Conservation (phyloP, 768 basidiomycete genomes). For the Psilocybe cyanescens region DNA sequence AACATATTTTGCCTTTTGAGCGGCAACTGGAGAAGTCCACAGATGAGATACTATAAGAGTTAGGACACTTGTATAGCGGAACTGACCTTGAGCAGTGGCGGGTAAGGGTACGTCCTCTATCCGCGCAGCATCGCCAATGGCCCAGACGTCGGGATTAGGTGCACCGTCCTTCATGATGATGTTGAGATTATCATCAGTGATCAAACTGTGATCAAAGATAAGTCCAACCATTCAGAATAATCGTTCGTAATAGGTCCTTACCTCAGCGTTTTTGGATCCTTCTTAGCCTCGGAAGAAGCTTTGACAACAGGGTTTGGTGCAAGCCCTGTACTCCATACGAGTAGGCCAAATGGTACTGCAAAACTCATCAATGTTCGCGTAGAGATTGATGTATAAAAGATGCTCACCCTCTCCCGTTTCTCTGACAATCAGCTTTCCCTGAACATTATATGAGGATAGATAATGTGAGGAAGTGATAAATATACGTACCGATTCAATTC, state of each 20-base stretch:
- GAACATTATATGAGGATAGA: not conserved
- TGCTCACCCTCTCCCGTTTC: constrained; percentile 69
- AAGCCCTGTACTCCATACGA: constrained; percentile 89
- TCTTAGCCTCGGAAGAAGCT: constrained; percentile 59
- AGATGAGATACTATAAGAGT: not conserved
- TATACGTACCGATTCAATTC: constrained; percentile 56
- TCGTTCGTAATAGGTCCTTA: constrained; percentile 22
- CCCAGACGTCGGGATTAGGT: constrained; percentile 73
- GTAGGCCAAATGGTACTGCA: constrained; percentile 77
- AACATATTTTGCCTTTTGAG: constrained; percentile 75
- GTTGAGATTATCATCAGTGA: constrained; percentile 63
- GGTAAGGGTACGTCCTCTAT: constrained; percentile 65
- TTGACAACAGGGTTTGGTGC: constrained; percentile 80
- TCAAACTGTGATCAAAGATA: constrained; percentile 26
- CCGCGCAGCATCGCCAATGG: constrained; percentile 78
- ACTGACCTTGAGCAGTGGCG: constrained; percentile 80
- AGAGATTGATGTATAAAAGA: constrained; percentile 8
- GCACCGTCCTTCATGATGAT: constrained; percentile 56
- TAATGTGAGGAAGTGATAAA: not conserved
- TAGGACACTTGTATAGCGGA: not conserved
- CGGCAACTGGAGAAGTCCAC: constrained; percentile 55
- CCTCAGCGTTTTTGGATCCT: constrained; percentile 63
- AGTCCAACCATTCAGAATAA: not conserved
- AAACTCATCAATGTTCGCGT: not conserved
- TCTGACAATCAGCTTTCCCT: constrained; percentile 72